Evolutionary conservation across 2,329 filamentous ascomycete species (phyloP).

Genomic region (Pseudogymnoascus sp.): DNA sequence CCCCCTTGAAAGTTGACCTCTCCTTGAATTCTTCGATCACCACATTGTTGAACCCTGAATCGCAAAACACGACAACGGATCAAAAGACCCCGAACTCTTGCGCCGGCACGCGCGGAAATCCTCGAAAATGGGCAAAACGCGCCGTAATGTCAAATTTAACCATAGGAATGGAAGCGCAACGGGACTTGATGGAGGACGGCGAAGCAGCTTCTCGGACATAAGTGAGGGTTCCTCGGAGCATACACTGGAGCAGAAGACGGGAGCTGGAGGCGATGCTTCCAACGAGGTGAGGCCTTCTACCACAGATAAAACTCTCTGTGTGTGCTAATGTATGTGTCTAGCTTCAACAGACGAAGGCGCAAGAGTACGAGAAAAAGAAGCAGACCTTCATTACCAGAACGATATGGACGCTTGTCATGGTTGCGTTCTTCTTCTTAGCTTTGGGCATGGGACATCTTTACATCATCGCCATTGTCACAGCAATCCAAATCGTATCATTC

Average conservation of each 20-base stretch:
- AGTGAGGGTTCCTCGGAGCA: conserved; percentile 51
- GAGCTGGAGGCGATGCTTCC: conserved; percentile 32
- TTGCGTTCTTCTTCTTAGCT: conserved; percentile 80
- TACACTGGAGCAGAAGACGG: conserved; percentile 22
- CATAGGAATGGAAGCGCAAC: conserved; percentile 26
- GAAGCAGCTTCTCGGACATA: conserved; percentile 65
- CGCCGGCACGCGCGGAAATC: conserved; percentile 10
- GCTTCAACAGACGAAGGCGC: conserved; percentile 31
- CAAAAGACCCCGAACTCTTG: conserved; percentile 11
- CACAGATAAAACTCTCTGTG: not conserved
- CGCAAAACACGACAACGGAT: not conserved
- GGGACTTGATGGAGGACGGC: conserved; percentile 36
- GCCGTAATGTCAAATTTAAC: conserved; percentile 49
- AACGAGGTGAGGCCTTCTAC: conserved; percentile 30
- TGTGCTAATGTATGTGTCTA: conserved; percentile 22
- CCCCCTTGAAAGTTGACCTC: not conserved
- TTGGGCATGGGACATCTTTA: conserved; percentile 98
- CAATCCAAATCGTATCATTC: conserved; percentile 93
- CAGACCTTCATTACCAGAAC: conserved; percentile 94
- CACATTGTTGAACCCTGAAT: conserved; percentile 2
- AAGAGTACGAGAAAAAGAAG: conserved; percentile 97
- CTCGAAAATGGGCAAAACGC: conserved; percentile 37
- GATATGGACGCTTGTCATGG: conserved; percentile 98
- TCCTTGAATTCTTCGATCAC: not conserved
- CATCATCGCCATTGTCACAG: conserved; percentile 87